Evolutionary conservation across 208 protist species (phyloP).

Genomic region (Acanthamoeba lenticulata): DNA sequence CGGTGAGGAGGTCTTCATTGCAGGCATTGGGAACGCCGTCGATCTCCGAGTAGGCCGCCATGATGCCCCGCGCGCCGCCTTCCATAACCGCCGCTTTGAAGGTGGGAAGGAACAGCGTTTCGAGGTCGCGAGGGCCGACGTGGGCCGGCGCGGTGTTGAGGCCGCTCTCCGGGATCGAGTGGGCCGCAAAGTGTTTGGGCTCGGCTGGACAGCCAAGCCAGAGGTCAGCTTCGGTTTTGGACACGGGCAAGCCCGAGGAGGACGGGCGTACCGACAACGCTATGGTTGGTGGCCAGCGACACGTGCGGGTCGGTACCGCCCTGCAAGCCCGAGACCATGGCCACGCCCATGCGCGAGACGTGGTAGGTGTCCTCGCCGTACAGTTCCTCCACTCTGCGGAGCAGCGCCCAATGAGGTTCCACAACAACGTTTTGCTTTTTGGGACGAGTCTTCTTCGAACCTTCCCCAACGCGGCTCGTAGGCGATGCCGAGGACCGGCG

Average conservation of each 20-base stretch:
- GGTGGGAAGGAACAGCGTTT: neutral
- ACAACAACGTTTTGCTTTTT: too few species aligned
- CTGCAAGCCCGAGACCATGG: neutral
- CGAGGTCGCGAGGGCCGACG: neutral
- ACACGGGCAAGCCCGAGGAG: neutral
- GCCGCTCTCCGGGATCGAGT: neutral
- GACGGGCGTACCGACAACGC: neutral
- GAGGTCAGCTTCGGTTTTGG: too few species aligned
- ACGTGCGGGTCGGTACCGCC: neutral
- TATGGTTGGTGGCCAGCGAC: neutral
- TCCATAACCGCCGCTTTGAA: neutral
- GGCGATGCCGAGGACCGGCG: neutral
- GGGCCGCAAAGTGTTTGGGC: neutral
- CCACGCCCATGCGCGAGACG: neutral
- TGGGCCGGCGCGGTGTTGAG: neutral
- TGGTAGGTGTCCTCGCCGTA: neutral
- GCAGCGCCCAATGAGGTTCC: neutral
- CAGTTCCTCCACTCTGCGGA: neutral
- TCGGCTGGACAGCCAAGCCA: neutral
- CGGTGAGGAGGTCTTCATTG: neutral
- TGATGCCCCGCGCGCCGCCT: neutral
- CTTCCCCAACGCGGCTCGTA: neutral
- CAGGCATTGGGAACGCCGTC: neutral
- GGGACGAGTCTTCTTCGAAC: neutral
- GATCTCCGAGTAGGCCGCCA: neutral